These are phyloP conservation scores for Pseudogymnoascus sp. DNA, from an alignment of 2,329 filamentous ascomycete species.

Conservation along the genomic window DNA sequence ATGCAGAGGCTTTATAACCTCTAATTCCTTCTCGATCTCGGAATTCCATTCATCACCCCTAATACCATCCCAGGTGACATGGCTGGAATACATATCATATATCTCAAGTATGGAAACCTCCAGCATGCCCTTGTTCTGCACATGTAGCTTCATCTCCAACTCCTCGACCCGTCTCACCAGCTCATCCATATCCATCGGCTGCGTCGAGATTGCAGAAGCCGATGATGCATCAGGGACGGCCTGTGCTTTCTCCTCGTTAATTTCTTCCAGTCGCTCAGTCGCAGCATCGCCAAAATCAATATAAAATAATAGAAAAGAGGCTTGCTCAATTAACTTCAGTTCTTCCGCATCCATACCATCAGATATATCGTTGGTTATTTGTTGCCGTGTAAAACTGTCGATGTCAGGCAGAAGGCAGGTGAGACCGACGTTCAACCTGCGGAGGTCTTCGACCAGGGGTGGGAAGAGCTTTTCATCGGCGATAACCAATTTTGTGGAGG, in stretches of 20 bases:
- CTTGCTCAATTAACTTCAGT: not conserved
- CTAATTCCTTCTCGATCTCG: too few relatives aligned
- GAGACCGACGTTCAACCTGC: not conserved
- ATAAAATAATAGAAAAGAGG: not conserved
- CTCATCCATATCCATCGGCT: not conserved
- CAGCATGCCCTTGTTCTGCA: not conserved
- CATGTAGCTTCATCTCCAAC: not conserved
- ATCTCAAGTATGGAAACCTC: not conserved
- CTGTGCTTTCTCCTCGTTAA: not conserved
- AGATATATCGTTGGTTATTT: not conserved
- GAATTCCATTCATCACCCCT: too few relatives aligned
- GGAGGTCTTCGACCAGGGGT: not conserved
- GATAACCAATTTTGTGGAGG: not conserved
- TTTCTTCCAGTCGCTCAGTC: not conserved
- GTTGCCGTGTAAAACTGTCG: not conserved
- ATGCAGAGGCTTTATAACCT: too few relatives aligned
- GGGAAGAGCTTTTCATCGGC: not conserved
- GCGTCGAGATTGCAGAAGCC: not conserved
- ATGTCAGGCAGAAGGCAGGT: not conserved
- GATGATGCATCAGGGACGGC: not conserved
- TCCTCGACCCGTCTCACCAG: not conserved
- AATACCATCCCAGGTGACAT: too few relatives aligned
- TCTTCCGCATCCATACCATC: not conserved
- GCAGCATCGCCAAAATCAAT: not conserved
- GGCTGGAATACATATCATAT: too few relatives aligned